Evolutionary conservation across 257 asterid genomes (phyloP).

Genomic region (Lithospermum erythrorhizon): DNA sequence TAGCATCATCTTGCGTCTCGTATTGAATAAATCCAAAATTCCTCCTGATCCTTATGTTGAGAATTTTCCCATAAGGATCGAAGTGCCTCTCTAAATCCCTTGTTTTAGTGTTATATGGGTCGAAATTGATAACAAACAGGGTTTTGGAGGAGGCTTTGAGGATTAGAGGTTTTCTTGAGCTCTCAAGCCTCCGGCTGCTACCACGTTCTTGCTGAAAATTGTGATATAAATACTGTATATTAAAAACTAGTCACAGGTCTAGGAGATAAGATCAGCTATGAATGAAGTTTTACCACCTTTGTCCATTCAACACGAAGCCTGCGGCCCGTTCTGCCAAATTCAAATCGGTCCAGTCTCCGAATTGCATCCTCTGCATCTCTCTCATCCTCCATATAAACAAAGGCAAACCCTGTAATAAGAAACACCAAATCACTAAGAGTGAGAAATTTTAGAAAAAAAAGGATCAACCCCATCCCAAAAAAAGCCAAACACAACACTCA

Average conservation of each 20-base stretch:
- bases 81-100: constrained; percentile 72
- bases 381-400: constrained; percentile 81
- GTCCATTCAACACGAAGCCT: constrained; percentile 92
- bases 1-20: constrained; percentile 64
- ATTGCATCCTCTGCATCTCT: constrained; percentile 87
- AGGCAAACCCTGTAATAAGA: constrained; percentile 35
- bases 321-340: constrained; percentile 74
- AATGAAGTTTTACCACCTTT: constrained; percentile 32
- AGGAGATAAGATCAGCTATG: neutral
- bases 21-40: constrained; percentile 74
- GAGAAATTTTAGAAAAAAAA: constrained; percentile 3
- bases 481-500: neutral
- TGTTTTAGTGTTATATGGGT: constrained; percentile 57
- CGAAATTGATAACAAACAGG: constrained; percentile 73
- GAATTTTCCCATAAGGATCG: constrained; percentile 62
- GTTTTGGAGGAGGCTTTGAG: constrained; percentile 57
- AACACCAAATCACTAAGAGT: neutral
- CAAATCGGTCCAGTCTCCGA: constrained; percentile 59
- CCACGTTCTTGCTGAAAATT: constrained; percentile 59
- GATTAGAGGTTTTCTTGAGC: constrained; percentile 37
- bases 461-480: constrained; percentile 6
- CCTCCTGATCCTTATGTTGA: constrained; percentile 63
- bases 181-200: constrained; percentile 35
- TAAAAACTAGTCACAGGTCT: neutral
- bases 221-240: neutral